Evolutionary conservation across 225 moss, liverwort and hornwort genomes (phyloP).

Genomic region (Polytrichum formosum): DNA sequence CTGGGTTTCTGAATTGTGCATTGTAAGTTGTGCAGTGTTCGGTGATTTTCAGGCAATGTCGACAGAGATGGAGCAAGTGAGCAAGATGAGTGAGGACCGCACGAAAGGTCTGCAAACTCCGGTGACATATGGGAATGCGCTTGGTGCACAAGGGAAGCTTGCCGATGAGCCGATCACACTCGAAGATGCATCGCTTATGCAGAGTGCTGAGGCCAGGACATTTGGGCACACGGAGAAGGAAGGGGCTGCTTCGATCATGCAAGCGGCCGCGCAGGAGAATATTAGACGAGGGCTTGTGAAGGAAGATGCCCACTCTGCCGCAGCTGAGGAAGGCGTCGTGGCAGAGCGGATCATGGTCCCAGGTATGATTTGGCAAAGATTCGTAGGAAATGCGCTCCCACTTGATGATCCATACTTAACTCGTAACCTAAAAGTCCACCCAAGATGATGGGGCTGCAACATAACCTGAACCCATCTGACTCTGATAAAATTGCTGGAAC

Average conservation of each 20-base stretch:
- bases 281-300: conserved; percentile 36
- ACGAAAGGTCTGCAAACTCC: conserved; percentile 25
- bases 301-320: conserved; percentile 47
- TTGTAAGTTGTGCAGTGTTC: no score
- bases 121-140: conserved; percentile 63
- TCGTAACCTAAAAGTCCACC: neutral
- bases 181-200: conserved; percentile 84
- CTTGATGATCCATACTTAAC: neutral
- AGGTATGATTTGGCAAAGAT: conserved; percentile 16
- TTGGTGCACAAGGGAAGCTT: conserved; percentile 17
- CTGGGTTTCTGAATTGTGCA: no score
- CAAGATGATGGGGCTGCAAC: no score
- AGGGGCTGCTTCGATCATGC: conserved; percentile 74
- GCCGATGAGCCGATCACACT: conserved; percentile 26
- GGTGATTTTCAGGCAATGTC: no score
- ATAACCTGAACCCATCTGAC: no score
- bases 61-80: conserved; percentile 21
- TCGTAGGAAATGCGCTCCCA: neutral
- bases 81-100: conserved; percentile 39
- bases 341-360: conserved; percentile 58
- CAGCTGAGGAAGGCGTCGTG: conserved; percentile 55
- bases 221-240: conserved; percentile 64
- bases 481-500: neutral
- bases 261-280: conserved; percentile 66
- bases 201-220: conserved; percentile 71